Evolutionary conservation across 2,329 filamentous ascomycete species (phyloP).

Genomic region (Cordyceps fumosorosea): DNA sequence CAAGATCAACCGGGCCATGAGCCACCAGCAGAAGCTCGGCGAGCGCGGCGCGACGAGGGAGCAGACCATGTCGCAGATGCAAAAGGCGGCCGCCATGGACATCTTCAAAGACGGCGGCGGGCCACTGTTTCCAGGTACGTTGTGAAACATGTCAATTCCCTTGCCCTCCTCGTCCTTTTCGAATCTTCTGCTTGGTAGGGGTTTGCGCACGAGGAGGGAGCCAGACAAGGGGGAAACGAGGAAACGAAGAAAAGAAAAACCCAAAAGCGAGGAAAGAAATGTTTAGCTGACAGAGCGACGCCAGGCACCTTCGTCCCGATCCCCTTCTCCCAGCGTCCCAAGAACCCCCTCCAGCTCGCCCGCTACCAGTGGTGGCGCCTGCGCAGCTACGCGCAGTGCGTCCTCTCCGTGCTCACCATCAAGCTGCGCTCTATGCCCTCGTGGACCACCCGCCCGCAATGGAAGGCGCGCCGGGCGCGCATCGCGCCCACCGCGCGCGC

Average conservation of each 20-base stretch:
- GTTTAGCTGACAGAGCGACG: background rate
- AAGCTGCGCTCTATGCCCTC: conserved; percentile 40
- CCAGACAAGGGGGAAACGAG: too few species aligned
- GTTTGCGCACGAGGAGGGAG: too few species aligned
- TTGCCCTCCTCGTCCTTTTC: too few species aligned
- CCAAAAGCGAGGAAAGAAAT: background rate
- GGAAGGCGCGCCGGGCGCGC: conserved; percentile 34
- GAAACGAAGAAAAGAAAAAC: too few species aligned
- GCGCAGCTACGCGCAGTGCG: conserved; percentile 30
- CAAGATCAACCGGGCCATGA: background rate
- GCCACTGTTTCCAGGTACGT: conserved; percentile 28
- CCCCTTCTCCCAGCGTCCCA: conserved; percentile 30
- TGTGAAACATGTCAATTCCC: background rate
- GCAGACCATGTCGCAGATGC: conserved; percentile 25
- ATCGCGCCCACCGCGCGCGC: conserved; percentile 48
- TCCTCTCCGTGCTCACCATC: conserved; percentile 29
- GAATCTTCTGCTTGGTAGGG: too few species aligned
- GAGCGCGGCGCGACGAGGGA: conserved; percentile 20
- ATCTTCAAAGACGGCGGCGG: conserved; percentile 28
- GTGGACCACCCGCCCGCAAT: conserved; percentile 34
- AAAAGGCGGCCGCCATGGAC: conserved; percentile 26
- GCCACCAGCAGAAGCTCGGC: background rate
- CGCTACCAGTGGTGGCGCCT: conserved; percentile 32
- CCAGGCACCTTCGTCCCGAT: conserved; percentile 44
- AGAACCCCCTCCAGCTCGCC: conserved; percentile 22